A percentile compares a stretch with the other conserved stretches of the same genome.
Evolutionary conservation across 2,329 filamentous ascomycete genomes (phyloP).

Genomic region (Apiospora pterosperma): DNA sequence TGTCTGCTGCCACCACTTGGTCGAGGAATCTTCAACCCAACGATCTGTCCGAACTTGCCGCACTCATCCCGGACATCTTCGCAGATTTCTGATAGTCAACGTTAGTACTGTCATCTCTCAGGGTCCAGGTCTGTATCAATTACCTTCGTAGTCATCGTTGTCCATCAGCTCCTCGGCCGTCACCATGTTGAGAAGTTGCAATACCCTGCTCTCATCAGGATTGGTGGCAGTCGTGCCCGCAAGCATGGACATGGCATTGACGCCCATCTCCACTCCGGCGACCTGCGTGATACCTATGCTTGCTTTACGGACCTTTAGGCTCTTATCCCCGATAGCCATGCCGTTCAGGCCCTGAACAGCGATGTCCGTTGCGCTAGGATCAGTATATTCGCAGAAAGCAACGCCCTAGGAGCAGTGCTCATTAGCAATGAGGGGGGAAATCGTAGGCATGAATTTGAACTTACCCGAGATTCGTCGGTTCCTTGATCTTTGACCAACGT

Average conservation of each 20-base stretch:
- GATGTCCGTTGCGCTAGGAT: constrained; percentile 72
- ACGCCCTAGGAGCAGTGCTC: constrained; percentile 64
- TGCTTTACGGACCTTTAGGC: constrained; percentile 81
- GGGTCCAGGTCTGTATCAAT: constrained; percentile 18
- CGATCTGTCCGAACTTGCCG: constrained; percentile 78
- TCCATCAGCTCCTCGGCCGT: constrained; percentile 93
- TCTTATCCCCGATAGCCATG: constrained; percentile 87
- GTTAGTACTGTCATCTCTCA: not conserved
- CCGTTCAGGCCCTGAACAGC: constrained; percentile 89
- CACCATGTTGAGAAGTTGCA: constrained; percentile 98
- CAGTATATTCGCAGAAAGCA: constrained; percentile 92
- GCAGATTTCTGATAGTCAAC: constrained; percentile 70
- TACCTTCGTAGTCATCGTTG: constrained; percentile 92
- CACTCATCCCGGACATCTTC: constrained; percentile 95
- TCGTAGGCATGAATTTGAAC: not conserved
- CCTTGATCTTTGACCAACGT: constrained; percentile 81
- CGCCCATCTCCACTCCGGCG: constrained; percentile 86
- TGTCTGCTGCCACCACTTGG: constrained; percentile 80
- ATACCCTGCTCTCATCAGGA: constrained; percentile 74
- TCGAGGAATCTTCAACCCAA: constrained; percentile 90
- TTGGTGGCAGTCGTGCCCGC: constrained; percentile 82
- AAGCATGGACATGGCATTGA: constrained; percentile 97
- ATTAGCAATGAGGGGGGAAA: not conserved
- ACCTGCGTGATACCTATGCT: constrained; percentile 95
- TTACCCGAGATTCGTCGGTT: constrained; percentile 81